Base-by-base conservation (phyloP, 345 rosid genomes). In the Melastoma malabathricum region DNA sequence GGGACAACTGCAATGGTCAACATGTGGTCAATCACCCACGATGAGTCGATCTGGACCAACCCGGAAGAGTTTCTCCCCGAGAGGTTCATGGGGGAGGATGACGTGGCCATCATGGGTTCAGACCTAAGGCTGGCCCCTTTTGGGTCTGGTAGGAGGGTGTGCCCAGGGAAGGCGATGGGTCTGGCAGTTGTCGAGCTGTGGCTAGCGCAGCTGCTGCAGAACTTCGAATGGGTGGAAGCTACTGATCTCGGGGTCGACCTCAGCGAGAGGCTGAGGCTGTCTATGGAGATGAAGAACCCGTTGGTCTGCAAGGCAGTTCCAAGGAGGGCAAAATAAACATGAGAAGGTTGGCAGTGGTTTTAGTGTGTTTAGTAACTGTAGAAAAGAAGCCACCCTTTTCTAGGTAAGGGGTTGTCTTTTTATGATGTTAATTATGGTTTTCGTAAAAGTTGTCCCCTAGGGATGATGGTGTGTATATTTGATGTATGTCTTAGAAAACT, bases 11-110 rank as follows among this genome's bases (percentile, higher is more conserved):
- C 94, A 25, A 89, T 86, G 95, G 96, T 89, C 17, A 86, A 79
- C 74, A 89, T 86, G 97, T 89, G 94, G 96, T 68, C 90, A 1
- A 89, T 86, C 15, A 76, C 94, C 6, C 96, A 84, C 17, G 83
- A 90, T 46, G 52, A 57, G 43, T 48, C 51, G 34, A 47, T 77
- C 31, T 86, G 96, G 96, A 8, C 62, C 0, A 65, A 72, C 29
- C 75, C 93, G 2, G 65, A 70, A 15, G 55, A 59, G 38, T 86
- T 78, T 62, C 73, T 66, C 12, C 97, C 95, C 2, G 85, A 81
- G 57, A 68, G 82, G 67, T 89, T 88, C 61, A n/a, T 67, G 22
- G 66, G 46, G 8, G 82, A 68, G 15, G 77, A 66, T 13, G 15
- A 9, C 1, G 66, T 71, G 25, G 10, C 53, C n/a, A 68, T 73